Evolutionary conservation across 2,329 filamentous ascomycete species (phyloP).

Genomic region (Pseudogymnoascus sp.): DNA sequence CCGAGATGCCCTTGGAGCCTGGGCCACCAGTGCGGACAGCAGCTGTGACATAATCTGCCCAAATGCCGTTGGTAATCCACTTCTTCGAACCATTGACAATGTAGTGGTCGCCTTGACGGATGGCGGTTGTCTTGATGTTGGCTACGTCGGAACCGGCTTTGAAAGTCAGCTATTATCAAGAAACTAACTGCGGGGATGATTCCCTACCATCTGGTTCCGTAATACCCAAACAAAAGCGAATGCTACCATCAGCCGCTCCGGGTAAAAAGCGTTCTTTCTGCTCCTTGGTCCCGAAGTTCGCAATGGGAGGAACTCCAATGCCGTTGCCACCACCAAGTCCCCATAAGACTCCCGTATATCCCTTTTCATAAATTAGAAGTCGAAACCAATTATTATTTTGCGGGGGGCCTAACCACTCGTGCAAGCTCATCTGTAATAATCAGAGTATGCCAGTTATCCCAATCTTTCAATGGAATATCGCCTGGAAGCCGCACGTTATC

Average conservation of each 20-base stretch:
- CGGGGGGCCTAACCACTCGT: conserved; percentile 31
- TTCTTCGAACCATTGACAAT: conserved; percentile 61
- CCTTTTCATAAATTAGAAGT: conserved; percentile 21
- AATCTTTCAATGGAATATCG: conserved; percentile 39
- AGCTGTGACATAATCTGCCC: conserved; percentile 53
- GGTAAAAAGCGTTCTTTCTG: conserved; percentile 54
- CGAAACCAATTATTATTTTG: not conserved
- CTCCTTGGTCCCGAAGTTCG: conserved; percentile 51
- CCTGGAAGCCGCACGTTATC: conserved; percentile 36
- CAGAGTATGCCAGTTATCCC: conserved; percentile 50
- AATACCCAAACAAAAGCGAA: conserved; percentile 55
- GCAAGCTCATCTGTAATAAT: conserved; percentile 48
- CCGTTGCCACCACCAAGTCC: conserved; percentile 50
- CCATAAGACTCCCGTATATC: conserved; percentile 49
- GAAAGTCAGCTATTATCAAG: not conserved
- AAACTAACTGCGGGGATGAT: conserved; percentile 45
- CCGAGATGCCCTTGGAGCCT: conserved; percentile 46
- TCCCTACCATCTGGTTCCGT: conserved; percentile 51
- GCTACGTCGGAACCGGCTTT: conserved; percentile 55
- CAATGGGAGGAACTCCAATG: conserved; percentile 57
- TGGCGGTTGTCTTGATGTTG: conserved; percentile 52
- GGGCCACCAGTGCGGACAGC: conserved; percentile 51
- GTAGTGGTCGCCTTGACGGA: conserved; percentile 43
- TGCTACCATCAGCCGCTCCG: conserved; percentile 48
- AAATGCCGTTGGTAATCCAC: conserved; percentile 58